phyloP scores from a whole-genome alignment of 2,329 filamentous ascomycete genomes.

The Colletotrichum sublineola region DNA sequence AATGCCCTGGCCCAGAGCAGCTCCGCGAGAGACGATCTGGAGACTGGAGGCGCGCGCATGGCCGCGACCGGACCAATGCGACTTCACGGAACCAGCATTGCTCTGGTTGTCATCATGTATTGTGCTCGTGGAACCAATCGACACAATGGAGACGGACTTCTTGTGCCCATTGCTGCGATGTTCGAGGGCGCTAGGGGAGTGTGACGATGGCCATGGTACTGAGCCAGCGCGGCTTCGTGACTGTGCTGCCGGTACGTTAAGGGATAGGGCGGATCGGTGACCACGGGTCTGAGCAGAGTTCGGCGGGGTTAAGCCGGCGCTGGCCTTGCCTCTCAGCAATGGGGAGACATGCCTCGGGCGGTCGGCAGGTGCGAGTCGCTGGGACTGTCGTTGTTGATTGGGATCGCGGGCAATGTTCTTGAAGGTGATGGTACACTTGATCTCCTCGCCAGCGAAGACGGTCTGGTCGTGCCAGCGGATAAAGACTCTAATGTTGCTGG shows the following conservation, averaged over 20 bases:
- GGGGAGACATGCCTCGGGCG: constrained; percentile 54
- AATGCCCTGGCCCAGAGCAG: constrained; percentile 44
- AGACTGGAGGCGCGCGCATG: constrained; percentile 86
- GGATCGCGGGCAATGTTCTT: constrained; percentile 78
- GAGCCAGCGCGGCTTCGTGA: constrained; percentile 62
- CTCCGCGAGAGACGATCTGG: constrained; percentile 73
- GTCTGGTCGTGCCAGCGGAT: constrained; percentile 95
- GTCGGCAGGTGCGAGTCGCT: constrained; percentile 42
- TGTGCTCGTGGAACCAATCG: constrained; percentile 72
- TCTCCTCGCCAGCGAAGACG: constrained; percentile 95
- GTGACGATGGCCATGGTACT: constrained; percentile 59
- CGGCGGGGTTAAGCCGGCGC: constrained; percentile 61
- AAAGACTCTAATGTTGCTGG: constrained; percentile 89
- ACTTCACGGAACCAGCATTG: constrained; percentile 57
- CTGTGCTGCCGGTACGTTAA: constrained; percentile 65
- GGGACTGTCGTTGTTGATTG: constrained; percentile 49
- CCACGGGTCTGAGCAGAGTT: constrained; percentile 60
- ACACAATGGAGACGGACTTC: constrained; percentile 85
- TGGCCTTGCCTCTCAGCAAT: constrained; percentile 58
- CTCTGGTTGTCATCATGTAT: constrained; percentile 60
- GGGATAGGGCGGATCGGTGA: constrained; percentile 76
- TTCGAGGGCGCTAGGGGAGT: constrained; percentile 47
- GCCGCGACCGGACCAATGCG: constrained; percentile 68
- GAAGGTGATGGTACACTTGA: constrained; percentile 97
- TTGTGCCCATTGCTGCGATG: constrained; percentile 72